Percentiles rank a stretch among this genome's conserved stretches.
These are phyloP conservation scores for Talaromyces albobiverticillius DNA, from an alignment of 2,329 filamentous ascomycete genomes.

Conservation along the genomic window DNA sequence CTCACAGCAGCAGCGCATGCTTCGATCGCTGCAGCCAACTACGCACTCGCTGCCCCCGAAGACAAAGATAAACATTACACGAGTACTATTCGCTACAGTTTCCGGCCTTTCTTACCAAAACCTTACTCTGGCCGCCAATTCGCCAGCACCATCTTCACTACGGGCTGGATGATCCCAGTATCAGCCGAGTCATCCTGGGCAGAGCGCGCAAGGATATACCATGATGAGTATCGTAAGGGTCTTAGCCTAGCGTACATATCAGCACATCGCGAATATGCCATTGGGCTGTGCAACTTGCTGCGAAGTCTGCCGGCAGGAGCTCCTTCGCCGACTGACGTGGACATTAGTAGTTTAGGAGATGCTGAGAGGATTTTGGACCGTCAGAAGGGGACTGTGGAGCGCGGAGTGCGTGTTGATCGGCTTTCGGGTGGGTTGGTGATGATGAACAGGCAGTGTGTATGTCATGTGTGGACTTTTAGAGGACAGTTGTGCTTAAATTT, in stretches of 20 bases:
- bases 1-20: conserved; percentile 31
- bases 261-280: conserved; percentile 28
- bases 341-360: conserved; percentile 20
- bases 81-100: conserved; percentile 27
- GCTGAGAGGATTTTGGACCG: conserved; percentile 19
- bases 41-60: conserved; percentile 21
- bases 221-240: conserved; percentile 21
- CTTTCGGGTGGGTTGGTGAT: conserved; percentile 31
- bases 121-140: conserved; percentile 26
- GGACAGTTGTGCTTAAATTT: conserved; percentile 29
- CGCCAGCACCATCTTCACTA: conserved; percentile 18
- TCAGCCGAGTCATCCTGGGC: conserved; percentile 15
- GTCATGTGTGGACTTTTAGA: conserved; percentile 33
- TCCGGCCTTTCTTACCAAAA: conserved; percentile 25
- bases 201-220: conserved; percentile 15
- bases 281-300: conserved; percentile 20
- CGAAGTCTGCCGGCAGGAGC: conserved; percentile 19
- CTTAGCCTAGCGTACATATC: conserved; percentile 22
- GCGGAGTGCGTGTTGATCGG: conserved; percentile 23
- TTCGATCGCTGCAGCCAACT: conserved; percentile 27
- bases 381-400: conserved; percentile 21
- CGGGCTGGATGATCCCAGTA: conserved; percentile 17
- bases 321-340: conserved; percentile 29
- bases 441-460: conserved; percentile 25
- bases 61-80: conserved; percentile 25